Evolutionary conservation across 768 basidiomycete genomes (phyloP).

Genomic region (Phylloporus arenicola): DNA sequence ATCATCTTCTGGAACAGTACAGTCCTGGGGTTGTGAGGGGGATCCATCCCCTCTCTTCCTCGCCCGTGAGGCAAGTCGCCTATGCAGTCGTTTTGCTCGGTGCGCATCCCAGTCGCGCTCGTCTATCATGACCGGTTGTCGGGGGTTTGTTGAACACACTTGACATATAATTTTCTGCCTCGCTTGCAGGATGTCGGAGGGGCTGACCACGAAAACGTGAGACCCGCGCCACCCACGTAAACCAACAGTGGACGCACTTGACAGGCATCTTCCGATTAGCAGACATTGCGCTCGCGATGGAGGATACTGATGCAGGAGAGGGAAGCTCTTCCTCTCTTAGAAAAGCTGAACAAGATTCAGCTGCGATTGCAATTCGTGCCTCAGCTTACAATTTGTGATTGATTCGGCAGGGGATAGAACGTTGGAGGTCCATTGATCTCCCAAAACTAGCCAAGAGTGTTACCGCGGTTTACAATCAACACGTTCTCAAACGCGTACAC

Average conservation of each 20-base stretch:
- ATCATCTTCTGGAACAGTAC: not conserved
- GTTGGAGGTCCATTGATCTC: constrained; percentile 51
- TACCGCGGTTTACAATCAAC: not conserved
- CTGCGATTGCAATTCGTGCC: not conserved
- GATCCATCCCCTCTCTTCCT: constrained; percentile 7
- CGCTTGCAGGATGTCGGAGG: constrained; percentile 47
- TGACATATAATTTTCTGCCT: constrained; percentile 56
- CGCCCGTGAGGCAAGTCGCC: constrained; percentile 37
- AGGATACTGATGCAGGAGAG: constrained; percentile 52
- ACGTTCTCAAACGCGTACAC: constrained; percentile 11
- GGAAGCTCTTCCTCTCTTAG: constrained; percentile 45
- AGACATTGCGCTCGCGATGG: constrained; percentile 50
- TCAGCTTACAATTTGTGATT: constrained; percentile 43
- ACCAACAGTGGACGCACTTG: constrained; percentile 36
- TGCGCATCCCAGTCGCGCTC: constrained; percentile 53
- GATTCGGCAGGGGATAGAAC: constrained; percentile 48
- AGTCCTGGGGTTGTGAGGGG: not conserved
- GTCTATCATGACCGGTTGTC: constrained; percentile 62
- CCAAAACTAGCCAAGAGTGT: constrained; percentile 37
- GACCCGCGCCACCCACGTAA: not conserved
- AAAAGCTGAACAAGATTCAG: constrained; percentile 40
- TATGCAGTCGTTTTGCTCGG: constrained; percentile 50
- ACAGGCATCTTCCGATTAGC: constrained; percentile 39
- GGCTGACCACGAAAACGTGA: constrained; percentile 38
- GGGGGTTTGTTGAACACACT: constrained; percentile 53